phyloP scores from a whole-genome alignment of 257 asterid species.

The Cruciata laevipes region DNA sequence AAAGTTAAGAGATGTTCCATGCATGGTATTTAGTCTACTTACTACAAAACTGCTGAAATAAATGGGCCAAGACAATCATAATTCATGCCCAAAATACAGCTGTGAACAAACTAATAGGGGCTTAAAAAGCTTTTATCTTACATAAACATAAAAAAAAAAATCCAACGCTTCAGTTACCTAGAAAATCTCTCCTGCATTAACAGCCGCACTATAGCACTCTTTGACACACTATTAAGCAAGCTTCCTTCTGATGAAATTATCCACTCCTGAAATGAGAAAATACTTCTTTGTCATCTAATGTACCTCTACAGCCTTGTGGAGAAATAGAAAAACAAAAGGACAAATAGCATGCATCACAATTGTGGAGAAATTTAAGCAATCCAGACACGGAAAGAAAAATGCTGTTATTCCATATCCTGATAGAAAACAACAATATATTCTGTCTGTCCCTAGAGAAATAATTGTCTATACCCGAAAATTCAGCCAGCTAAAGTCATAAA shows the following conservation, averaged over 20 bases:
- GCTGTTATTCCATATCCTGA: no score
- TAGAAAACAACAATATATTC: no score
- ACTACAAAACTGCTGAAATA: not conserved
- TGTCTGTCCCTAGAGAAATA: no score
- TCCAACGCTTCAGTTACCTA: conserved; percentile 36
- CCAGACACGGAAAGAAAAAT: not conserved
- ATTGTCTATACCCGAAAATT: no score
- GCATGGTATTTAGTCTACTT: not conserved
- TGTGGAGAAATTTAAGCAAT: not conserved
- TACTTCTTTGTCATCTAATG: not conserved
- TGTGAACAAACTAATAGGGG: not conserved
- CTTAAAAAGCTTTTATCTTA: no score
- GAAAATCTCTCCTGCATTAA: conserved; percentile 66
- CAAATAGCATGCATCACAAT: not conserved
- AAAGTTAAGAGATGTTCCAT: not conserved
- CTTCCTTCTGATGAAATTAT: conserved; percentile 24
- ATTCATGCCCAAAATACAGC: not conserved
- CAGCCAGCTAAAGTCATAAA: not conserved
- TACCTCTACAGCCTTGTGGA: conserved; percentile 4
- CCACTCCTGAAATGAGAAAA: conserved; percentile 26
- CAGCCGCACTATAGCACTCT: conserved; percentile 57
- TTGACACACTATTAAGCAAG: conserved; percentile 41
- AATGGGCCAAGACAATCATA: not conserved
- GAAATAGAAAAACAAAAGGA: not conserved
- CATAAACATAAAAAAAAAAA: not conserved